A percentile compares a stretch with the other conserved stretches of the same genome.
Conservation (phyloP, 108 stramenopile species). For the Fragilariopsis cylindrus region DNA sequence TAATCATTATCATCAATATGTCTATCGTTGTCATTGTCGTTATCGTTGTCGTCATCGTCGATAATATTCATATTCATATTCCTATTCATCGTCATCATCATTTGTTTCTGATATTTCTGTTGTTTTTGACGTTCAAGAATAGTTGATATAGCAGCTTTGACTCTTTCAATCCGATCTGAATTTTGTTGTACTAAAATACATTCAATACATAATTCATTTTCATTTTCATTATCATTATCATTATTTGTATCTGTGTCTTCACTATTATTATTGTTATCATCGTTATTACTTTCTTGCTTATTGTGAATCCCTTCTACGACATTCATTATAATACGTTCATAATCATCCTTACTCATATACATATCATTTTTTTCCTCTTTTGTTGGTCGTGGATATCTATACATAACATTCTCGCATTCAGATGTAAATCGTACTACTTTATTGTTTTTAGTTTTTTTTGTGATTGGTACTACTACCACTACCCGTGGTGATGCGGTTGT, state of each 20-base stretch:
- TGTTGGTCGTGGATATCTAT: constrained; percentile 2
- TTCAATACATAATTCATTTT: constrained; percentile 4
- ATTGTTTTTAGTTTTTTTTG: no score
- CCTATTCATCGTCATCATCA: background rate
- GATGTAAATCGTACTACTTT: no score
- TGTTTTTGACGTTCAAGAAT: constrained; percentile 7
- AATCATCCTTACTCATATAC: constrained; percentile 8
- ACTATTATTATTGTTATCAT: background rate
- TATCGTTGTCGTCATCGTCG: background rate
- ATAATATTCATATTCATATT: background rate
- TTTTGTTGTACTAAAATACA: constrained; percentile 5
- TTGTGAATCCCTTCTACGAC: background rate
- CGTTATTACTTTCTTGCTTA: no score
- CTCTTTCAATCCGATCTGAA: constrained; percentile 4
- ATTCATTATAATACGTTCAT: background rate
- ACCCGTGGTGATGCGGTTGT: no score
- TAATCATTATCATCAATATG: background rate
- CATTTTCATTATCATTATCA: background rate
- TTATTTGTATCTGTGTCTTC: background rate
- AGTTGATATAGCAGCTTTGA: background rate
- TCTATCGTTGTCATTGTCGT: no score
- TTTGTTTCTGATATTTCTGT: background rate
- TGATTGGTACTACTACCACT: no score
- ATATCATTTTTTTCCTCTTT: constrained; percentile 7
- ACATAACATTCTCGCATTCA: background rate